Base-by-base conservation (phyloP, 257 asterid species). In the Rubia yunnanensis region DNA sequence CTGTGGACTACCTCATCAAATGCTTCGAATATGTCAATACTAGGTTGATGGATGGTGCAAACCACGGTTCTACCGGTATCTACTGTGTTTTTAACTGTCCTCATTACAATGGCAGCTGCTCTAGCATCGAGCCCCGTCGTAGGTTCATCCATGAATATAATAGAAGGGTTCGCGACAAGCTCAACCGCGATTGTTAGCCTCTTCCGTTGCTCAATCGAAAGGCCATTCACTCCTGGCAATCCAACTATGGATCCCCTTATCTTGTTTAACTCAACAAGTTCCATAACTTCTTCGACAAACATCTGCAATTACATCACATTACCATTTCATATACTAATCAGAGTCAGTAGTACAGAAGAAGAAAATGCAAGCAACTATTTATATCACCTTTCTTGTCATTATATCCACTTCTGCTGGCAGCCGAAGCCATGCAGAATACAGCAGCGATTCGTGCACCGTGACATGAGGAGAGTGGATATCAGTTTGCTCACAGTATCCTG, bases 91-190 rank as follows among this genome's bases (percentile, higher is more conserved):
- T 95, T 82, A 39, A 88, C 95, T 0, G 98, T 91, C 71, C 98
- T 88, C 98, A 91, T 91, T 17, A 91, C 96, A 22, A 91, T 88
- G 6, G 96, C 98, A 68, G 96, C 98, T 5, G 98, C 96, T 48
- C 98, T 76, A 10, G 98, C 98, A 74, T 91, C 98, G 26, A 91
- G 89, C 57, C 95, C 98, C 0, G 96, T 86, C 10, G 98, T 91
- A 36, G 98, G 98, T 80, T 91, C 98, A 53, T 91, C 98, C 98
- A 91, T 85, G 81, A 91, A 88, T 65, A 91, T 91, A 30, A 91
- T 88, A n/a, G 96, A 88, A 2, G 98, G 98, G 50, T 91, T 91
- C 27, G 96, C 98, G 35, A 86, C 98, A 0, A 91, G 94, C 72
- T 91, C 98, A 24, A 91, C 95, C 4, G 98, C 98, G 27, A 91